Conservation (phyloP, 148 eudicot genomes). For the Fagopyrum esculentum region DNA sequence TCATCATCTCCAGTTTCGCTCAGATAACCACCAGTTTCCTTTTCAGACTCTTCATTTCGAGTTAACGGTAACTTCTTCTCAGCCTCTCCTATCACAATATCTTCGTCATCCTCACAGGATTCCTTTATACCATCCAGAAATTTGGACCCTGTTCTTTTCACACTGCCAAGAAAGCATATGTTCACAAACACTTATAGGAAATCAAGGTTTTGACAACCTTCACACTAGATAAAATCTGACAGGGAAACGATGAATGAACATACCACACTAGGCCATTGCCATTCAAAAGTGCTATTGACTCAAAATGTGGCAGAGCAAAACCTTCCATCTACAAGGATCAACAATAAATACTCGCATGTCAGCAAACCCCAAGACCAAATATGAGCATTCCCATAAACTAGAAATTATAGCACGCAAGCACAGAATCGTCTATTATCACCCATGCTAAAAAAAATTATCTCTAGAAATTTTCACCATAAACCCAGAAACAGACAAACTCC, state of each 20-base stretch:
- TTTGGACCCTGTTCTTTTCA: constrained; percentile 41
- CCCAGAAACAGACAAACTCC: background rate
- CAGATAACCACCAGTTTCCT: constrained; percentile 46
- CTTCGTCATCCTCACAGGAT: constrained; percentile 19
- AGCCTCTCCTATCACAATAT: constrained; percentile 18
- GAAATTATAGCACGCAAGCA: background rate
- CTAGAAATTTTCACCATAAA: background rate
- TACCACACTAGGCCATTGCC: constrained; percentile 75
- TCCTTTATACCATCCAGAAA: constrained; percentile 17
- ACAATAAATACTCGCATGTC: background rate
- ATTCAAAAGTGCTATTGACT: constrained; percentile 59
- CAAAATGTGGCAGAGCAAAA: constrained; percentile 80
- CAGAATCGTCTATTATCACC: background rate
- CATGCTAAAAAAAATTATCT: background rate
- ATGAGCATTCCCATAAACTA: background rate
- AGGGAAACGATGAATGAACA: background rate
- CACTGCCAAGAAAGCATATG: constrained; percentile 33
- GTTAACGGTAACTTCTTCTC: constrained; percentile 21
- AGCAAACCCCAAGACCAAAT: background rate
- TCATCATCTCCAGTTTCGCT: constrained; percentile 40
- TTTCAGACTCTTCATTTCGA: constrained; percentile 48
- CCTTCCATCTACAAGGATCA: constrained; percentile 67
- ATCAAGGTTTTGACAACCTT: background rate
- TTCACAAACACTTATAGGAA: background rate
- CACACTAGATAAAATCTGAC: background rate